These are phyloP conservation scores for Angophora floribunda DNA, from an alignment of 345 rosid species.

Conservation along the genomic window DNA sequence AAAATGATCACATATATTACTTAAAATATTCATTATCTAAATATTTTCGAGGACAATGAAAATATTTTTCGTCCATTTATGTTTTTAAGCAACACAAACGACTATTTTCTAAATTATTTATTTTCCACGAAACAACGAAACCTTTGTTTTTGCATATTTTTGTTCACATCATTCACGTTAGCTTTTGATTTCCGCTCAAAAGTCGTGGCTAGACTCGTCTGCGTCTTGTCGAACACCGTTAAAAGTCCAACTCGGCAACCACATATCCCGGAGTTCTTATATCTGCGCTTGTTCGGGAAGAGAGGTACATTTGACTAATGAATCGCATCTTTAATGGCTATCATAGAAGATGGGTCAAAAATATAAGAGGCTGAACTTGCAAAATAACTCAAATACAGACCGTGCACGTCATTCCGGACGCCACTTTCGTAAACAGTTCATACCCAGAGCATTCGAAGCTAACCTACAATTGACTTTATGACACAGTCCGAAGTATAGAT, in stretches of 20 bases:
- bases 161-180: neutral
- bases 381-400: neutral
- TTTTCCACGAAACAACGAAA: fast-evolving
- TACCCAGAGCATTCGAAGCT: neutral
- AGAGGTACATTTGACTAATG: neutral
- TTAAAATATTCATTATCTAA: too few relatives aligned
- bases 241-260: neutral
- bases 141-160: fast-evolving
- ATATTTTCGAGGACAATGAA: too few relatives aligned
- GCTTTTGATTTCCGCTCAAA: neutral
- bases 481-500: too few relatives aligned
- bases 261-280: neutral
- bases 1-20: too few relatives aligned
- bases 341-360: neutral
- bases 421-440: too few relatives aligned
- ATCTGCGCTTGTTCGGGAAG: neutral
- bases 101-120: fast-evolving
- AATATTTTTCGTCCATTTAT: neutral
- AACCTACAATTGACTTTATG: neutral
- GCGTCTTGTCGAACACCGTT: neutral
- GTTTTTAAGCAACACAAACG: neutral
- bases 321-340: neutral
- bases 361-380: neutral
- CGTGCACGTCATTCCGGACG: neutral
- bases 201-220: neutral